Conservation (phyloP, 352 stramenopile species). For the Phytophthora cactorum region DNA sequence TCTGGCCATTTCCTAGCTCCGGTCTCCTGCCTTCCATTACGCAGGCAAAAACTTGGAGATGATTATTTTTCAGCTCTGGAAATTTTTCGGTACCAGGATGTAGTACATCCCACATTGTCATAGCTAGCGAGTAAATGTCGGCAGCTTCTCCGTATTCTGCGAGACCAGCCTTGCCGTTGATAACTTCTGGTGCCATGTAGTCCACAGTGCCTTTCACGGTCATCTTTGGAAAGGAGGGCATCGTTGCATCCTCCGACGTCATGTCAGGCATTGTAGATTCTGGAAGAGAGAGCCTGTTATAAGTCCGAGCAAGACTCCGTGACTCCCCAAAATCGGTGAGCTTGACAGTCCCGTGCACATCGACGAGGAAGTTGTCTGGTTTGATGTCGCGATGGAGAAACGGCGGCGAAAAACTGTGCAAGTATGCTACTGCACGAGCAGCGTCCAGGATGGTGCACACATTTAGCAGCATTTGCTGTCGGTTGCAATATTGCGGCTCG, state of each 20-base stretch:
- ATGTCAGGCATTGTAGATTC: background rate
- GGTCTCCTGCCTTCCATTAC: constrained; percentile 53
- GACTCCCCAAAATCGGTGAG: constrained; percentile 84
- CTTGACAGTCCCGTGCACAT: constrained; percentile 64
- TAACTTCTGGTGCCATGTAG: constrained; percentile 86
- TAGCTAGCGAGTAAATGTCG: constrained; percentile 76
- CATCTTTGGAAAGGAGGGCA: constrained; percentile 37
- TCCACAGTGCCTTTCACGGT: constrained; percentile 76
- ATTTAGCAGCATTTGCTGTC: constrained; percentile 56
- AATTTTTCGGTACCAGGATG: constrained; percentile 60
- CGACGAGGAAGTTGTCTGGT: constrained; percentile 82
- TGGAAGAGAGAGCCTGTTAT: constrained; percentile 4
- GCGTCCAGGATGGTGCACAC: constrained; percentile 75
- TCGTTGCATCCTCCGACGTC: constrained; percentile 15
- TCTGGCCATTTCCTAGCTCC: constrained; percentile 12
- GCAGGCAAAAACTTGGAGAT: constrained; percentile 54
- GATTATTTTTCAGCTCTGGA: constrained; percentile 50
- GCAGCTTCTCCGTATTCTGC: constrained; percentile 68
- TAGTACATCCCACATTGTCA: constrained; percentile 84
- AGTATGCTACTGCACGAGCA: constrained; percentile 63
- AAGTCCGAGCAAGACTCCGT: constrained; percentile 31
- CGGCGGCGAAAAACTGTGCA: constrained; percentile 77
- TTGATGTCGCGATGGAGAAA: constrained; percentile 83
- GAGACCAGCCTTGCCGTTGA: constrained; percentile 62
- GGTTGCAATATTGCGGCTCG: constrained; percentile 6